Evolutionary conservation across 441 rosid species (phyloP).

Genomic region (Populus trichocarpa): DNA sequence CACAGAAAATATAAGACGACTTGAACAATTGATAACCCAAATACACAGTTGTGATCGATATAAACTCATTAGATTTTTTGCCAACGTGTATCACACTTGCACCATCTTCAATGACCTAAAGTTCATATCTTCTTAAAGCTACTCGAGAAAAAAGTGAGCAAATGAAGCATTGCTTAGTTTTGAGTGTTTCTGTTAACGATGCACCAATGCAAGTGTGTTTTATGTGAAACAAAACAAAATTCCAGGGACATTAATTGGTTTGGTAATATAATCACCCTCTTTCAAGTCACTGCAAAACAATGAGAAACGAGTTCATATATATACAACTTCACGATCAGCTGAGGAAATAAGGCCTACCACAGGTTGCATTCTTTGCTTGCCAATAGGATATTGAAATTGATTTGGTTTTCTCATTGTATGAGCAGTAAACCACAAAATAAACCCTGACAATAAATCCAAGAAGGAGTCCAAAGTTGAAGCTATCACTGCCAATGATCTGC

Average conservation of each 20-base stretch:
- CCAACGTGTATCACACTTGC: background rate
- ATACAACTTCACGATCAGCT: background rate
- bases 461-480: conserved; percentile 67
- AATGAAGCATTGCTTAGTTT: background rate
- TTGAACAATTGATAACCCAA: background rate
- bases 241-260: background rate
- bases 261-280: background rate
- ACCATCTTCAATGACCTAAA: background rate
- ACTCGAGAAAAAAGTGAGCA: background rate
- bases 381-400: conserved; percentile 47
- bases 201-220: background rate
- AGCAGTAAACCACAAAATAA: conserved; percentile 58
- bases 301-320: too few species aligned
- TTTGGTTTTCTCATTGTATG: conserved; percentile 45
- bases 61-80: background rate
- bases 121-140: background rate
- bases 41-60: background rate
- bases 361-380: conserved; percentile 68
- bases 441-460: conserved; percentile 59
- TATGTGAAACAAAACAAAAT: background rate
- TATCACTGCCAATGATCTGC: conserved; percentile 60
- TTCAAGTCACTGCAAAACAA: background rate
- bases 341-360: conserved; percentile 30
- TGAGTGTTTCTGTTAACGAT: background rate
- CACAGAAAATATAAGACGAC: background rate